Base-by-base conservation (phyloP, 805 yeast species). In the Torulaspora indica region DNA sequence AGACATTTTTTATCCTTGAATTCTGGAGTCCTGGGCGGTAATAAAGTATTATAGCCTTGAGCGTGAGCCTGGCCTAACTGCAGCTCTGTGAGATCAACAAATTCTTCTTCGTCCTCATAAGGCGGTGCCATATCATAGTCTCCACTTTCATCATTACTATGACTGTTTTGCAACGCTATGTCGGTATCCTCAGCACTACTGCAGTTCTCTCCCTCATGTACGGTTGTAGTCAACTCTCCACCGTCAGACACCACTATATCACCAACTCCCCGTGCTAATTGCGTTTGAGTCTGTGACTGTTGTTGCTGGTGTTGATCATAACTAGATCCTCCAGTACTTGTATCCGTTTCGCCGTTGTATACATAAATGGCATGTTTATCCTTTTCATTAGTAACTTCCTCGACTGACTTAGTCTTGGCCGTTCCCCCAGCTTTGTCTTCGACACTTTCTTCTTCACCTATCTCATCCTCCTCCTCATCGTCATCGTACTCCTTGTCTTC, bases 1-100 rank as follows among this genome's bases (percentile, higher is more conserved):
- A 93, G 74, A 65, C 97, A 90, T 66, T 93, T 93, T 46, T 85
- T 81, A 44, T 77, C 76, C 40, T 73, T 69, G 44, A 84, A 73
- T 38, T 67, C 62, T 17, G 51, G 44, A 7, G 64, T 56, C 18
- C 70, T 66, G 35, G 78, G 74, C 18, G 79, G 75, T 40, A 83
- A 78, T 51, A 91, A 68, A 40, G 89, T 73, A 69, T 74, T 77
- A 4, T 84, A 87, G 3, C 83, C 77, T 5, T 78, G 71, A 31
- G 85, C 76, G 56, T 74, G 79, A 5, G 76, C 75, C 64, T 85
- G 95, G 34, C 82, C 90, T 17, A 81, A 81, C 64, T 83, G 90
- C 42, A 85, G 68, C 56, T 72, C 73, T 3, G 84, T 72, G 51
- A 84, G 65, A 61, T 82, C 89, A 34, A 81, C 63, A 36, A 69